phyloP scores from a whole-genome alignment of 2,329 filamentous ascomycete species.

The Ophiostoma novo-ulmi region DNA sequence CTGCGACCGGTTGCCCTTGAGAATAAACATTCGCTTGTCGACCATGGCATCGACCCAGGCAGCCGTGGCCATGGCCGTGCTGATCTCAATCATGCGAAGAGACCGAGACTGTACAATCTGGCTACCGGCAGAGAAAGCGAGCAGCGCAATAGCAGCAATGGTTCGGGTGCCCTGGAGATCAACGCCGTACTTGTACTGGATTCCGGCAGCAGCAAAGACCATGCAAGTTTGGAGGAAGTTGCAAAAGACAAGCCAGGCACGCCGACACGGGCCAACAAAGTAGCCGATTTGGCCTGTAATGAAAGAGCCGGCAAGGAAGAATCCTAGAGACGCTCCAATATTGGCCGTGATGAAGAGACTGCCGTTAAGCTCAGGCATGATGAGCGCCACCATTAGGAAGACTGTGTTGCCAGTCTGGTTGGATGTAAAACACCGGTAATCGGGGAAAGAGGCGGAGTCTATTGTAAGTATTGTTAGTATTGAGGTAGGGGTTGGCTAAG shows the following conservation, averaged over 20 bases:
- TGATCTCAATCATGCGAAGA: slow-evolving; percentile 55
- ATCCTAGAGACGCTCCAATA: slow-evolving; percentile 50
- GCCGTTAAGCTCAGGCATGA: slow-evolving; percentile 44
- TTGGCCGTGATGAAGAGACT: slow-evolving; percentile 49
- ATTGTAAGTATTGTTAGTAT: not conserved
- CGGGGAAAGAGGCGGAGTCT: slow-evolving; percentile 51
- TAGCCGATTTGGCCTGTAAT: slow-evolving; percentile 54
- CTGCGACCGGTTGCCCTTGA: slow-evolving; percentile 43
- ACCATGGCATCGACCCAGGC: slow-evolving; percentile 58
- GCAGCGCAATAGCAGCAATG: slow-evolving; percentile 44
- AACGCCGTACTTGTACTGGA: slow-evolving; percentile 43
- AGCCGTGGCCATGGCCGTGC: slow-evolving; percentile 60
- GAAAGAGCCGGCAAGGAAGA: slow-evolving; percentile 52
- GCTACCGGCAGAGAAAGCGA: slow-evolving; percentile 52
- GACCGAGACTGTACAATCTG: slow-evolving; percentile 55
- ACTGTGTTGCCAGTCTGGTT: slow-evolving; percentile 64
- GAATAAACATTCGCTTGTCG: slow-evolving; percentile 46
- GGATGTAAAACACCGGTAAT: slow-evolving; percentile 58
- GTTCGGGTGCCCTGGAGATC: slow-evolving; percentile 37
- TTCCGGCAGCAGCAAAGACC: slow-evolving; percentile 48
- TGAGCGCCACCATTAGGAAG: slow-evolving; percentile 50
- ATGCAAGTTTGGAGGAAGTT: slow-evolving; percentile 51
- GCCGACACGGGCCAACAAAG: slow-evolving; percentile 44
- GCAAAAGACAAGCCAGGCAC: slow-evolving; percentile 51
- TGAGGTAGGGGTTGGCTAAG: not conserved